These are phyloP conservation scores for Cucurbitaria berberidis DNA, from an alignment of 2,329 filamentous ascomycete genomes.

Conservation along the genomic window DNA sequence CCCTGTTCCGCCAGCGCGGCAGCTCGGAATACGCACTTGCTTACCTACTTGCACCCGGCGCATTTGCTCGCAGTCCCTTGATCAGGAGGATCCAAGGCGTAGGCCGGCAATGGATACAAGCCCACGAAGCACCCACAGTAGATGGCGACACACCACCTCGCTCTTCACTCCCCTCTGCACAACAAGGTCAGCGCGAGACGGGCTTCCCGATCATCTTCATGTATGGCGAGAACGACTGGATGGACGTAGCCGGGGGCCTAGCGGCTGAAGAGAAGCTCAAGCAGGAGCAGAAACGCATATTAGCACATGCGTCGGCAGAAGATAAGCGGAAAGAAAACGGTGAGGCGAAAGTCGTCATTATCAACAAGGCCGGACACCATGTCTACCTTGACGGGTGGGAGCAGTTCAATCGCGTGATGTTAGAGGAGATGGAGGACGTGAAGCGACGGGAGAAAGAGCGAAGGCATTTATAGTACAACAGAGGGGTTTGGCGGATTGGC, in stretches of 20 bases:
- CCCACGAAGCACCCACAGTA: slow-evolving; percentile 32
- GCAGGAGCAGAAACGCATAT: slow-evolving; percentile 64
- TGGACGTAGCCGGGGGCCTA: slow-evolving; percentile 88
- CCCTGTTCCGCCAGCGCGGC: slow-evolving; percentile 88
- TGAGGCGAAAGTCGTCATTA: slow-evolving; percentile 79
- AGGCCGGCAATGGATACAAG: slow-evolving; percentile 69
- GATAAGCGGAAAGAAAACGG: slow-evolving; percentile 77
- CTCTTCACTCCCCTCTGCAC: background rate
- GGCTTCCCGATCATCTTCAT: slow-evolving; percentile 88
- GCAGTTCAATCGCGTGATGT: slow-evolving; percentile 71
- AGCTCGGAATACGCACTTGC: slow-evolving; percentile 93
- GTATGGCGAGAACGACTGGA: slow-evolving; percentile 99
- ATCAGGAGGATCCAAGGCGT: slow-evolving; percentile 87
- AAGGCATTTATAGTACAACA: slow-evolving; percentile 3
- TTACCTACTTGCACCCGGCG: slow-evolving; percentile 91
- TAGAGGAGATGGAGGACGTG: slow-evolving; percentile 71
- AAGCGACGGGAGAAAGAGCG: slow-evolving; percentile 45
- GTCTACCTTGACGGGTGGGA: slow-evolving; percentile 73
- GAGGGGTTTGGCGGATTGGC: background rate
- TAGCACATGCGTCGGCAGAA: slow-evolving; percentile 68
- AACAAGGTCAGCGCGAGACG: slow-evolving; percentile 55
- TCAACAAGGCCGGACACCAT: slow-evolving; percentile 74
- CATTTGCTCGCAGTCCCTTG: slow-evolving; percentile 85
- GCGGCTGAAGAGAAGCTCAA: slow-evolving; percentile 81
- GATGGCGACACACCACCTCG: slow-evolving; percentile 32